Percentiles rank a stretch among this genome's conserved stretches.
Evolutionary conservation across 78 protist species (phyloP).

Genomic region (Dictyostelium firmibasis): DNA sequence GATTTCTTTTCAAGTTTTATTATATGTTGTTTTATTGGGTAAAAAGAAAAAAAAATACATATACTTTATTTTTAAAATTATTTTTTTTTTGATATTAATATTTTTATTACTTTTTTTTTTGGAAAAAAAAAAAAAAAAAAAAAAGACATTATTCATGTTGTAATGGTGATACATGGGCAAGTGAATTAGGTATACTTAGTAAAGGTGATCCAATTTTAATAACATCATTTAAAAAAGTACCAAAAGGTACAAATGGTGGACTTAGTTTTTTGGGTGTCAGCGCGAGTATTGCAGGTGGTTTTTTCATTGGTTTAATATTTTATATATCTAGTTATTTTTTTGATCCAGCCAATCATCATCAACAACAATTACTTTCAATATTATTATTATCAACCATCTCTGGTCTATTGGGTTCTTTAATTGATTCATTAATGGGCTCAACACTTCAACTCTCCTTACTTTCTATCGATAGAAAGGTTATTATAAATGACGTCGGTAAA

Average conservation of each 20-base stretch:
- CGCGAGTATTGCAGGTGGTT: slow-evolving; percentile 76
- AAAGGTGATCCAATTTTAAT: slow-evolving; percentile 54
- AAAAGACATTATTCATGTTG: slow-evolving; percentile 77
- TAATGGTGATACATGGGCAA: slow-evolving; percentile 88
- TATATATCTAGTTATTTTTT: neutral
- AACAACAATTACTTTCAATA: slow-evolving; percentile 1
- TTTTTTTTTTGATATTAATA: neutral
- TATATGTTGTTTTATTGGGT: slow-evolving; percentile 38
- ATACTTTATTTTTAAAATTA: neutral
- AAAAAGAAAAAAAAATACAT: too few relatives aligned
- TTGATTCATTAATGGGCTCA: slow-evolving; percentile 83
- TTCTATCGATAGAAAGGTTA: neutral
- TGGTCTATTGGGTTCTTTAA: slow-evolving; percentile 73
- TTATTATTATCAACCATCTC: slow-evolving; percentile 33
- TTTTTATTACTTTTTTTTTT: slow-evolving; percentile 15
- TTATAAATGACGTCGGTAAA: neutral
- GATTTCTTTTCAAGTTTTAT: slow-evolving; percentile 18
- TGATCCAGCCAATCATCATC: neutral
- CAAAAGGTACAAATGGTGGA: slow-evolving; percentile 82
- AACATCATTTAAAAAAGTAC: slow-evolving; percentile 62
- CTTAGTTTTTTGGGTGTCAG: slow-evolving; percentile 18
- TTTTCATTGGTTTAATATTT: slow-evolving; percentile 58
- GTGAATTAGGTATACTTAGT: slow-evolving; percentile 73
- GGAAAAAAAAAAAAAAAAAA: neutral
- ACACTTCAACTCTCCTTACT: slow-evolving; percentile 66